phyloP scores from a whole-genome alignment of 805 yeast species.

The Pichia pseudocactophila region DNA sequence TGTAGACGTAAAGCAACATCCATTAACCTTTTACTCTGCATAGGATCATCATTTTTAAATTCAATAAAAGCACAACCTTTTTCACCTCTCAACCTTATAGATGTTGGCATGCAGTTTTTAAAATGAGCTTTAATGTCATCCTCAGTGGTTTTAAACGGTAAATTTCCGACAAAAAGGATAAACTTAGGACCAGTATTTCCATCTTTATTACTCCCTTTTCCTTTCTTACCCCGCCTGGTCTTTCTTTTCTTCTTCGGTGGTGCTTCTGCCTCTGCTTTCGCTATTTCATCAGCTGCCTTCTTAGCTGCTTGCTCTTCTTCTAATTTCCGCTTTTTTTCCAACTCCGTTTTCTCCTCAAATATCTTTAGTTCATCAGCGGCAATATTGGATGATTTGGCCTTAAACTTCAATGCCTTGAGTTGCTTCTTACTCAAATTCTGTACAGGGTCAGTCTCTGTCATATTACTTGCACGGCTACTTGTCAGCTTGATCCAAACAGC shows the following conservation, averaged over 20 bases:
- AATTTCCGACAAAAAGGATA: constrained; percentile 81
- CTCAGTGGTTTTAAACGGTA: constrained; percentile 64
- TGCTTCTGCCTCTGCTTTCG: constrained; percentile 19
- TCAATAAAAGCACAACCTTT: constrained; percentile 92
- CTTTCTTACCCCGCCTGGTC: constrained; percentile 71
- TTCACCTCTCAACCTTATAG: constrained; percentile 68
- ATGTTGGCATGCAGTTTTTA: constrained; percentile 61
- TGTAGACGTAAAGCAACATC: constrained; percentile 81
- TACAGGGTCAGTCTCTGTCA: constrained; percentile 3
- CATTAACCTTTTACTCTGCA: constrained; percentile 68
- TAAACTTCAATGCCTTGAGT: constrained; percentile 52
- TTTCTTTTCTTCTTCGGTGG: constrained; percentile 55
- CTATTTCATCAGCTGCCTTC: constrained; percentile 19
- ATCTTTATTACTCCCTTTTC: constrained; percentile 37
- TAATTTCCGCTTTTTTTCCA: constrained; percentile 17
- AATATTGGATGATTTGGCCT: constrained; percentile 29
- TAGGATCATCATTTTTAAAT: constrained; percentile 38
- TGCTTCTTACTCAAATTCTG: constrained; percentile 57
- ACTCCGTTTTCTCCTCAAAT: constrained; percentile 17
- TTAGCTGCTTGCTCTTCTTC: constrained; percentile 22
- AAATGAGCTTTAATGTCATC: constrained; percentile 64
- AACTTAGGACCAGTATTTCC: constrained; percentile 47
- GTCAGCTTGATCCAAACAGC: no score
- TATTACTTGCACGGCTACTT: not conserved
- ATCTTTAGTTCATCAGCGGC: constrained; percentile 28